Evolutionary conservation across 2,329 filamentous ascomycete genomes (phyloP).

Genomic region (Pseudogymnoascus sp.): DNA sequence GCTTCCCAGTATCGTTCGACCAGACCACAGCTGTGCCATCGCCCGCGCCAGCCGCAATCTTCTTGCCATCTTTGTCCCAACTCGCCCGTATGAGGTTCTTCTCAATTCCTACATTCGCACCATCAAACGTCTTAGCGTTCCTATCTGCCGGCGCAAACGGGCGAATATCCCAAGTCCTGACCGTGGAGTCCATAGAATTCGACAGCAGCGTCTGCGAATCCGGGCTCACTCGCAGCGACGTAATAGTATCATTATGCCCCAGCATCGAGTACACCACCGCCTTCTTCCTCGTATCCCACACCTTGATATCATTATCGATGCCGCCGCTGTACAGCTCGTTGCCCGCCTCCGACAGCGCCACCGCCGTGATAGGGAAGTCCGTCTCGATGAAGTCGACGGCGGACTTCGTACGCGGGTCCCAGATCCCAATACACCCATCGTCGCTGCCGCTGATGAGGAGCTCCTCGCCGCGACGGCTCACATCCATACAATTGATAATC

Average conservation of each 20-base stretch:
- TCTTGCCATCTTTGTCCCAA: conserved; percentile 81
- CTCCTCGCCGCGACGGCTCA: conserved; percentile 84
- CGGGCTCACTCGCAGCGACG: conserved; percentile 82
- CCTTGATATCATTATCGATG: conserved; percentile 95
- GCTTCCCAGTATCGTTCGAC: conserved; percentile 79
- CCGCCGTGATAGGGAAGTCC: conserved; percentile 83
- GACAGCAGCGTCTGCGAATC: conserved; percentile 86
- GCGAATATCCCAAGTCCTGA: conserved; percentile 89
- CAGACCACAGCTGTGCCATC: conserved; percentile 88
- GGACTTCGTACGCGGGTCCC: conserved; percentile 88
- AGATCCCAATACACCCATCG: conserved; percentile 87
- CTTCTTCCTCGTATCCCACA: conserved; percentile 94
- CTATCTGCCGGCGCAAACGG: conserved; percentile 87
- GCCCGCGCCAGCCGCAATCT: conserved; percentile 79
- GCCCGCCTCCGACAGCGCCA: conserved; percentile 85
- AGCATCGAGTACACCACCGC: conserved; percentile 77
- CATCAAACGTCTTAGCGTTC: conserved; percentile 80
- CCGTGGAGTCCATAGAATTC: conserved; percentile 89
- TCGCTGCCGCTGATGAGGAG: conserved; percentile 85
- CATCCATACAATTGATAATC: conserved; percentile 85
- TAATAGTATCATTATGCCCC: conserved; percentile 87
- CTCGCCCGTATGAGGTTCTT: conserved; percentile 86
- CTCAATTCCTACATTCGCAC: conserved; percentile 78
- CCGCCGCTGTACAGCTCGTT: conserved; percentile 92
- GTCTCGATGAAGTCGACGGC: conserved; percentile 84